These are phyloP conservation scores for Hypsizygus marmoreus DNA, from an alignment of 768 basidiomycete species.

Conservation along the genomic window DNA sequence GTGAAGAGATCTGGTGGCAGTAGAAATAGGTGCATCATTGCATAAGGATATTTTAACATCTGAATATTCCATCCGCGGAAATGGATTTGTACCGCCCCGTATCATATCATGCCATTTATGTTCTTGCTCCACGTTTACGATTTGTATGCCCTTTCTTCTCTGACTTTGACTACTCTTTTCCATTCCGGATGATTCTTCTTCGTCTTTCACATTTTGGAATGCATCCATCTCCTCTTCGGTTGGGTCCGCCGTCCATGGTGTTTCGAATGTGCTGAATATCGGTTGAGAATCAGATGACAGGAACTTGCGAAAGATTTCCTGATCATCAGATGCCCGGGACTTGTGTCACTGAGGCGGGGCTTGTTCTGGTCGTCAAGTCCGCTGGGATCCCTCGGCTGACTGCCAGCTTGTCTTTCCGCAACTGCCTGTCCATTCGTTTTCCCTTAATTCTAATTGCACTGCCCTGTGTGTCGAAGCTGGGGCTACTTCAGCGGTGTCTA, in stretches of 20 bases:
- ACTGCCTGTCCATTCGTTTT: conserved; percentile 4
- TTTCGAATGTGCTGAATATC: conserved; percentile 5
- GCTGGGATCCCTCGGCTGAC: not conserved
- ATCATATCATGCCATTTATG: conserved; percentile 70
- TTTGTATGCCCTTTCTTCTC: conserved; percentile 47
- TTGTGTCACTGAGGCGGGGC: conserved; percentile 15
- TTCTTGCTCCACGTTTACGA: conserved; percentile 65
- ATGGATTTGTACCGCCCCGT: conserved; percentile 35
- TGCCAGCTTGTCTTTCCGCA: conserved; percentile 1
- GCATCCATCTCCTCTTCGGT: conserved; percentile 6
- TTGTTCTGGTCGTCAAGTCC: conserved; percentile 13
- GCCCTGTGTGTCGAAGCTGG: conserved; percentile 9
- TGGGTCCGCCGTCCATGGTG: conserved; percentile 3
- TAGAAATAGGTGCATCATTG: conserved; percentile 66
- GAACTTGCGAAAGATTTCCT: conserved; percentile 21
- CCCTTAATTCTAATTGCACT: conserved; percentile 1
- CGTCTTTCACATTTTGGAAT: conserved; percentile 16
- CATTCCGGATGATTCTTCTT: conserved; percentile 14
- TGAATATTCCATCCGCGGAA: conserved; percentile 20
- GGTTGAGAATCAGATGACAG: conserved; percentile 12
- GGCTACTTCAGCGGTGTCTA: conserved; percentile 1
- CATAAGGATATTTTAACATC: conserved; percentile 44
- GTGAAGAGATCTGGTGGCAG: conserved; percentile 48
- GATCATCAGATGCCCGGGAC: conserved; percentile 14
- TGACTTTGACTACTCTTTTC: conserved; percentile 3